phyloP scores from a whole-genome alignment of 2,329 filamentous ascomycete species.

The Xylaria hypoxylon region DNA sequence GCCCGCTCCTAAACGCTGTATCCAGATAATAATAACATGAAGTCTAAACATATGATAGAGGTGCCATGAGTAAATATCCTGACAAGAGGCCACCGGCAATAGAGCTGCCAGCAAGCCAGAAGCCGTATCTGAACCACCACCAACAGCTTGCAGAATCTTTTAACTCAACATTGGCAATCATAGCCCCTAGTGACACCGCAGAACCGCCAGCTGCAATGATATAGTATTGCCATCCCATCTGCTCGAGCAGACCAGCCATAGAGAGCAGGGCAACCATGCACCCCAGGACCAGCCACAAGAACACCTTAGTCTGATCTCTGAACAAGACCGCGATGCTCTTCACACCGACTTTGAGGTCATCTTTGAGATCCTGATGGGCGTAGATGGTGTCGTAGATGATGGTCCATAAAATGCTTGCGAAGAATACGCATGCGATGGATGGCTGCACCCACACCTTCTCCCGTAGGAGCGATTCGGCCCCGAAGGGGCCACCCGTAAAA shows the following conservation, averaged over 20 bases:
- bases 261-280: conserved; percentile 44
- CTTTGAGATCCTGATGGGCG: conserved; percentile 52
- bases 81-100: conserved; percentile 46
- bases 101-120: conserved; percentile 48
- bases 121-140: conserved; percentile 51
- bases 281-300: conserved; percentile 42
- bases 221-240: conserved; percentile 42
- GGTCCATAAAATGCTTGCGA: conserved; percentile 50
- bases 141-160: conserved; percentile 48
- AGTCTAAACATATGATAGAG: conserved; percentile 19
- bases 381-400: conserved; percentile 54
- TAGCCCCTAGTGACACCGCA: conserved; percentile 44
- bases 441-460: conserved; percentile 40
- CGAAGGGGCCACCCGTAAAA: conserved; percentile 44
- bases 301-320: conserved; percentile 43
- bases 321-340: conserved; percentile 52
- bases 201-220: conserved; percentile 45
- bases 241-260: conserved; percentile 37
- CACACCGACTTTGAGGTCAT: conserved; percentile 51
- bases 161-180: conserved; percentile 48
- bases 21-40: background rate
- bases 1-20: conserved; percentile 10
- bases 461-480: background rate
- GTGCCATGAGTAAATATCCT: conserved; percentile 33
- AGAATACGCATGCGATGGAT: conserved; percentile 45